Percentiles rank a stretch among this genome's conserved stretches.
phyloP scores from a whole-genome alignment of 2,329 filamentous ascomycete species.

The Arthrinium puccinioides region DNA sequence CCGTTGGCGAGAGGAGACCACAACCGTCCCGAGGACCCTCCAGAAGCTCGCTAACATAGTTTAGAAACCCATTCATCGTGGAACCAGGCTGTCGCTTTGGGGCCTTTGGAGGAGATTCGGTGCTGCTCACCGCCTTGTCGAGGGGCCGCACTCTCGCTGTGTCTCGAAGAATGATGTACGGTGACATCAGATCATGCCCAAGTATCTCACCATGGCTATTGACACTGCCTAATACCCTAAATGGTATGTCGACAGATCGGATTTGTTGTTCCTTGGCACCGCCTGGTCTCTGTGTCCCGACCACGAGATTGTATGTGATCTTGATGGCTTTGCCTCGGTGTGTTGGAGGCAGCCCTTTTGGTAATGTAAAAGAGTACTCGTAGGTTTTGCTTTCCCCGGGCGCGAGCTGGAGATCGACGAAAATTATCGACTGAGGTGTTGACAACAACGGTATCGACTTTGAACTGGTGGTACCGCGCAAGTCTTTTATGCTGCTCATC shows the following conservation, averaged over 20 bases:
- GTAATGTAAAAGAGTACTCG: slow-evolving; percentile 79
- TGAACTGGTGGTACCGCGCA: slow-evolving; percentile 81
- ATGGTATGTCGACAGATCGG: slow-evolving; percentile 85
- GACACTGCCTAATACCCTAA: slow-evolving; percentile 87
- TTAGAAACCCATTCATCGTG: slow-evolving; percentile 60
- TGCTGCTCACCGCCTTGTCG: slow-evolving; percentile 23
- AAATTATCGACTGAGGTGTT: slow-evolving; percentile 90
- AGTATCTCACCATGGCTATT: slow-evolving; percentile 82
- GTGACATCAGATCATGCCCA: slow-evolving; percentile 89
- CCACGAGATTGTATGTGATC: slow-evolving; percentile 81
- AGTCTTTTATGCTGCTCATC: slow-evolving; percentile 89
- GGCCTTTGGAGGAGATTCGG: slow-evolving; percentile 15
- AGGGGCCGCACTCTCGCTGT: slow-evolving; percentile 60
- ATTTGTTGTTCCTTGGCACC: slow-evolving; percentile 74
- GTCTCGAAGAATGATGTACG: slow-evolving; percentile 83
- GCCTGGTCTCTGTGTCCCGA: slow-evolving; percentile 83
- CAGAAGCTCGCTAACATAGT: slow-evolving; percentile 71
- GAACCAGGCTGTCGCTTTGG: slow-evolving; percentile 23
- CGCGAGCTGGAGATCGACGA: slow-evolving; percentile 81
- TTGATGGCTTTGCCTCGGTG: slow-evolving; percentile 92
- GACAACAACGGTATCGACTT: slow-evolving; percentile 87
- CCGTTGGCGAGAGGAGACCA: slow-evolving; percentile 67
- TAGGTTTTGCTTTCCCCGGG: slow-evolving; percentile 86
- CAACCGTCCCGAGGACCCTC: slow-evolving; percentile 47
- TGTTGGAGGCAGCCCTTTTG: slow-evolving; percentile 81